Conservation (phyloP, 2,329 filamentous ascomycete genomes). For the Malbranchea cinnamomea region DNA sequence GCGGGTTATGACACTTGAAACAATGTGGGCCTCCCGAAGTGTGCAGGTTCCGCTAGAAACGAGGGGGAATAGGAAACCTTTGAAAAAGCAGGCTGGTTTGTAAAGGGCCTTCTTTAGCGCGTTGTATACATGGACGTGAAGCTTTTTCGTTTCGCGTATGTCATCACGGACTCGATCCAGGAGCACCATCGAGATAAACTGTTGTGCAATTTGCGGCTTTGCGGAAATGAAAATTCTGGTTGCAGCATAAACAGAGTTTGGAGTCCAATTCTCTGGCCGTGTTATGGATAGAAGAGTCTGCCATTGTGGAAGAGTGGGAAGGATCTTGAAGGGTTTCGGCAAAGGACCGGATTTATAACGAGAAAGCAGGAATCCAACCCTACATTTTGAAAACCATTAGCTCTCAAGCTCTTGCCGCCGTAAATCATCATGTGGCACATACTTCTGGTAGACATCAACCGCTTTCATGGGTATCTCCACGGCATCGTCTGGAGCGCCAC, state of each 20-base stretch:
- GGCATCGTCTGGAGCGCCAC: constrained; percentile 56
- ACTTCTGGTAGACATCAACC: constrained; percentile 86
- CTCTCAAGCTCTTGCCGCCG: background rate
- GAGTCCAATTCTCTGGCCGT: constrained; percentile 61
- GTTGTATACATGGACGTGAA: constrained; percentile 93
- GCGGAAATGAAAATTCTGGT: constrained; percentile 85
- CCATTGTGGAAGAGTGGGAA: constrained; percentile 86
- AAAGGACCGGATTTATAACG: constrained; percentile 93
- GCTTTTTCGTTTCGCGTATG: constrained; percentile 83
- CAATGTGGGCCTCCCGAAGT: constrained; percentile 78
- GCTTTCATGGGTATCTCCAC: constrained; percentile 82
- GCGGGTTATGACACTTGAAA: constrained; percentile 70
- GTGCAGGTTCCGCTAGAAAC: constrained; percentile 78
- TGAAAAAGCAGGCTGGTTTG: constrained; percentile 93
- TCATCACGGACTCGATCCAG: constrained; percentile 85
- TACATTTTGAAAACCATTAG: constrained; percentile 20
- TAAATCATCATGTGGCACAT: constrained; percentile 14
- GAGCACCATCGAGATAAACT: constrained; percentile 75
- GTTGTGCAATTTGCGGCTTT: constrained; percentile 63
- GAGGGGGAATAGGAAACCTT: constrained; percentile 84
- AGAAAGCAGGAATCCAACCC: constrained; percentile 73
- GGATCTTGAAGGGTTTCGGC: constrained; percentile 93
- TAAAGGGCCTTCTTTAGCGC: constrained; percentile 83
- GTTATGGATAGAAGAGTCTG: constrained; percentile 75
- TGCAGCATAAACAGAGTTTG: constrained; percentile 73